A percentile compares a stretch with the other conserved stretches of the same genome.
These are phyloP conservation scores for Sindora glabra DNA, from an alignment of 306 rosid species.

Conservation along the genomic window DNA sequence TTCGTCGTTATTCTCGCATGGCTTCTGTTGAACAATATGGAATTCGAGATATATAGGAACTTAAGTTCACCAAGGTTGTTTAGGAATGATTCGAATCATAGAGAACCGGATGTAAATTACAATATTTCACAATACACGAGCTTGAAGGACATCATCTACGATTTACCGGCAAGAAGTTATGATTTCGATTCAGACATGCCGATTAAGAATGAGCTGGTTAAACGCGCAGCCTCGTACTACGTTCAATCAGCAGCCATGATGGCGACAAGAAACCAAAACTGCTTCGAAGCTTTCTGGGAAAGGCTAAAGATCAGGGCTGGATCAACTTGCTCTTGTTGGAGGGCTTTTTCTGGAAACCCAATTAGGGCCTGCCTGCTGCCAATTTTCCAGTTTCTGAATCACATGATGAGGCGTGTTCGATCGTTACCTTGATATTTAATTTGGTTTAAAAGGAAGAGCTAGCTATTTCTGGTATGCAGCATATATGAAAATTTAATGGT, in stretches of 20 bases:
- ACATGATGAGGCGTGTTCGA: slow-evolving; percentile 7
- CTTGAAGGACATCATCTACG: slow-evolving; percentile 50
- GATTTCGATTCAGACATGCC: slow-evolving; percentile 40
- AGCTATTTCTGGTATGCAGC: too few relatives aligned
- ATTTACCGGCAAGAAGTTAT: slow-evolving; percentile 24
- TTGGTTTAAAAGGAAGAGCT: not conserved
- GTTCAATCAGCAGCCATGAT: slow-evolving; percentile 44
- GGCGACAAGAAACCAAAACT: slow-evolving; percentile 27
- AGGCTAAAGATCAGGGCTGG: slow-evolving; percentile 22
- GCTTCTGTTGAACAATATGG: slow-evolving; percentile 29
- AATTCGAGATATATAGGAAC: slow-evolving; percentile 7
- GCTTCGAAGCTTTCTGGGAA: slow-evolving; percentile 36
- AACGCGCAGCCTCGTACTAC: slow-evolving; percentile 61
- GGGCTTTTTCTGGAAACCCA: slow-evolving; percentile 10
- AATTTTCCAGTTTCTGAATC: slow-evolving; percentile 28
- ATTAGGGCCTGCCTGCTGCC: slow-evolving; percentile 33
- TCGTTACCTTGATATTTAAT: slow-evolving; percentile 7
- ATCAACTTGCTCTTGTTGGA: slow-evolving; percentile 33
- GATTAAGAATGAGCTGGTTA: slow-evolving; percentile 48
- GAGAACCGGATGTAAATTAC: slow-evolving; percentile 14
- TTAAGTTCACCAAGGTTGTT: slow-evolving; percentile 13
- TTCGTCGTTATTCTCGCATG: slow-evolving; percentile 11
- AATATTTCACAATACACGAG: slow-evolving; percentile 45
- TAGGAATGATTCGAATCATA: not conserved
- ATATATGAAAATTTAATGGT: too few relatives aligned